These are phyloP conservation scores for Candida easanensis DNA, from an alignment of 805 yeast species.

Conservation along the genomic window DNA sequence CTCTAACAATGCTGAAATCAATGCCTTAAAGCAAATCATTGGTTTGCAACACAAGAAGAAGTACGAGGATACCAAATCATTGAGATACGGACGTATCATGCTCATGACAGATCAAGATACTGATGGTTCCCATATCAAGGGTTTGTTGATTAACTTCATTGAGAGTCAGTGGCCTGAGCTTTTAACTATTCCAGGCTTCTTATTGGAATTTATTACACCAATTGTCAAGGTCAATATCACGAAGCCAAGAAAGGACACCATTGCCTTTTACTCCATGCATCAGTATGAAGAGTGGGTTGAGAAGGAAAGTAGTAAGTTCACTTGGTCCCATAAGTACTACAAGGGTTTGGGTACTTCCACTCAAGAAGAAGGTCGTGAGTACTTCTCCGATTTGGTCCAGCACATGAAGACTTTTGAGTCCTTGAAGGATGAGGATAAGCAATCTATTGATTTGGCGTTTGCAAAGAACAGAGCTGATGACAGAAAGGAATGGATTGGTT, in stretches of 20 bases:
- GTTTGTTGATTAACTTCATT: slow-evolving; percentile 86
- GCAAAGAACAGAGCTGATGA: slow-evolving; percentile 95
- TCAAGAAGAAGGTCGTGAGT: slow-evolving; percentile 78
- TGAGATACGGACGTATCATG: slow-evolving; percentile 96
- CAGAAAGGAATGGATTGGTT: slow-evolving; percentile 97
- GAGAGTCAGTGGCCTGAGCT: slow-evolving; percentile 95
- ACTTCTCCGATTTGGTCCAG: slow-evolving; percentile 77
- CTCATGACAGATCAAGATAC: slow-evolving; percentile 99
- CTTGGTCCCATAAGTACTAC: slow-evolving; percentile 93
- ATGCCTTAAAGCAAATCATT: slow-evolving; percentile 91
- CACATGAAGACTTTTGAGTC: slow-evolving; percentile 86
- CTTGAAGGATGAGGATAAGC: slow-evolving; percentile 73
- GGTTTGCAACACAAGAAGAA: slow-evolving; percentile 91
- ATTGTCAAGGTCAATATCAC: slow-evolving; percentile 85
- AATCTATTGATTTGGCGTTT: slow-evolving; percentile 84
- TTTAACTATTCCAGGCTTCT: slow-evolving; percentile 84
- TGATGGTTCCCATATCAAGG: slow-evolving; percentile 97
- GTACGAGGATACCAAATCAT: slow-evolving; percentile 67
- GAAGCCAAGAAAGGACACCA: slow-evolving; percentile 53
- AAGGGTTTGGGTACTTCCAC: slow-evolving; percentile 98
- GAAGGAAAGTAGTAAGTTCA: slow-evolving; percentile 64
- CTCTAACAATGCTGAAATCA: slow-evolving; percentile 88
- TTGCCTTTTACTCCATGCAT: slow-evolving; percentile 91
- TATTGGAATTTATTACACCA: slow-evolving; percentile 93
- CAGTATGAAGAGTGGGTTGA: slow-evolving; percentile 94